These are phyloP conservation scores for Grifola frondosa DNA, from an alignment of 1,284 basidiomycete species.

Conservation along the genomic window DNA sequence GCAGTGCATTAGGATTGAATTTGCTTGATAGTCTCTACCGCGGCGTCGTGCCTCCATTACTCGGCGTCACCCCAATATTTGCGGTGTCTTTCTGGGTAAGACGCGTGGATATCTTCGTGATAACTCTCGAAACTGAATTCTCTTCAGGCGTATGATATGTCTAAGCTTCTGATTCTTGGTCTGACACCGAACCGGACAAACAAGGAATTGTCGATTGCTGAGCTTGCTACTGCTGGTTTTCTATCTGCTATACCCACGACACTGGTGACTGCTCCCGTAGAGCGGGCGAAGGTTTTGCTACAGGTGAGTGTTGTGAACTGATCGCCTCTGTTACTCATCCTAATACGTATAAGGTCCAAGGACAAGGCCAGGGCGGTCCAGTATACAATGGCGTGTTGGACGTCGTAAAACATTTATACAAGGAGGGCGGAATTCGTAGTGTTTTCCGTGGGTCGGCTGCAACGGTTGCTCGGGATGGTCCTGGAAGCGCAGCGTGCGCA, in stretches of 20 bases:
- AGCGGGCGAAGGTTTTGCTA: conserved; percentile 95
- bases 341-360: conserved; percentile 43
- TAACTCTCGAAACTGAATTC: neutral
- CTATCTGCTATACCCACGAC: conserved; percentile 94
- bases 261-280: conserved; percentile 91
- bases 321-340: neutral
- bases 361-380: conserved; percentile 84
- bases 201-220: conserved; percentile 68
- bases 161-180: conserved; percentile 84
- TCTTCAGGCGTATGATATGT: conserved; percentile 86
- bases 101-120: conserved; percentile 5
- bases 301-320: conserved; percentile 53
- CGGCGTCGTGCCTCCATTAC: conserved; percentile 93
- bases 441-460: conserved; percentile 94
- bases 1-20: neutral
- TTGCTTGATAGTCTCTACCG: conserved; percentile 75
- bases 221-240: conserved; percentile 93
- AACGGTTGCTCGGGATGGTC: conserved; percentile 92
- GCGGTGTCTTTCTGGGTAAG: conserved; percentile 97
- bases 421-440: conserved; percentile 89
- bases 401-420: conserved; percentile 90
- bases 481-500: conserved; percentile 87
- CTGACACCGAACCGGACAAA: conserved; percentile 69
- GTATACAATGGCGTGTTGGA: conserved; percentile 93
- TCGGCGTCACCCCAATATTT: conserved; percentile 98